Evolutionary conservation across 1,284 basidiomycete species (phyloP), one percentile per base, ranked within the genome.

Genomic region (Acaromyces ingoldii): DNA sequence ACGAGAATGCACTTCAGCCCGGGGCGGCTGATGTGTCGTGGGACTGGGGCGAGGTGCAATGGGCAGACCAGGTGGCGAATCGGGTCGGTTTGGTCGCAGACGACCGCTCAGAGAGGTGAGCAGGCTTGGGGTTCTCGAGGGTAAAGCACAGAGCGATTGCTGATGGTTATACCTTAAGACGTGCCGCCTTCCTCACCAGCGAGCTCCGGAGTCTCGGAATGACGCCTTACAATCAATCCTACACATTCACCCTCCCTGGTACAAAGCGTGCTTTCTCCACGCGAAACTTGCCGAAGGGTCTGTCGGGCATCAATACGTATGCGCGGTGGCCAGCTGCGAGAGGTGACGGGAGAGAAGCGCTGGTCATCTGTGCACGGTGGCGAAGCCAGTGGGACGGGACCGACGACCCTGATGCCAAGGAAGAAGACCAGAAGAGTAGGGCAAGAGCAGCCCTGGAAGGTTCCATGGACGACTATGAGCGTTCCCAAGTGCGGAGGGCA

Each of bases 291-390:
- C 37, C 33, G 34, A 37, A 17, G 15, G 21, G 28, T 15, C 78
- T 26, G 73, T 71, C 21, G 89, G 51, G 91, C 5, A 82, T 80
- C 6, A 95, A 96, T 68, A 83, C 85, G 5, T 97, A 91, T 67
- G 89, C 87, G 9, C 79, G 89, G 24, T 79, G 90, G 39, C 81
- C 83, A 6, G 86, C 92, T 2, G 91, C 93, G 1, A 83, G 93
- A 17, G 83, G 87, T 3, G 85, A 91, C 25, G 92, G 91, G 1
- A 84, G 85, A 1, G 93, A 98, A 76, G 88, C 91, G 2, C 86
- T 95, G 64, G 81, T 97, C 19, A 80, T 97, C 34, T 85, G 86
- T 55, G 91, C 92, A 1, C 88, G 90, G 10, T 93, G 90, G 89
- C 65, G 84, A 3, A 91, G 88, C 63, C 42, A 63, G 19, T 57